A percentile compares a stretch with the other conserved stretches of the same genome.
Evolutionary conservation across 2,329 filamentous ascomycete genomes (phyloP).

Genomic region (Penicillium capsulatum): DNA sequence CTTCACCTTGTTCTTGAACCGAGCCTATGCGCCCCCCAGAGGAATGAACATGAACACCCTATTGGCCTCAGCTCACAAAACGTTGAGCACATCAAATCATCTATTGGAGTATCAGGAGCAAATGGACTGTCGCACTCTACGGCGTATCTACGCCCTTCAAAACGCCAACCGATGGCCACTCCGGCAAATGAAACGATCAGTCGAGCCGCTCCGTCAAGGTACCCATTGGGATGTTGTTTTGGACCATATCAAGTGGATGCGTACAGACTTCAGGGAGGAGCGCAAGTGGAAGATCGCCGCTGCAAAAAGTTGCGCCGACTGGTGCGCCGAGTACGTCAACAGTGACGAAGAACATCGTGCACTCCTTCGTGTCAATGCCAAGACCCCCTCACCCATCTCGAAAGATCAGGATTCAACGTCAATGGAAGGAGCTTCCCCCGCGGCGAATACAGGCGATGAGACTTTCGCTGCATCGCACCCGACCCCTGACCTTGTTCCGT

Average conservation of each 20-base stretch:
- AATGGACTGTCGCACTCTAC: conserved; percentile 80
- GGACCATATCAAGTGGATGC: conserved; percentile 96
- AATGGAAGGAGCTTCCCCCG: conserved; percentile 28
- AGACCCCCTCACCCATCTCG: conserved; percentile 28
- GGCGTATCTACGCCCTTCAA: conserved; percentile 84
- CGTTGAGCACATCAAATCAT: conserved; percentile 78
- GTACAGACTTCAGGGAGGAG: conserved; percentile 91
- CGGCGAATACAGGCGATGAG: conserved; percentile 34
- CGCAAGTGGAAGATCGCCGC: conserved; percentile 85
- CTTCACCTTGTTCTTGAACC: conserved; percentile 60
- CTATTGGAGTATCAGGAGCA: conserved; percentile 78
- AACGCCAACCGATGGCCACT: conserved; percentile 90
- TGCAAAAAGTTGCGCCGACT: conserved; percentile 73
- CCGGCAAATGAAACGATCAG: conserved; percentile 77
- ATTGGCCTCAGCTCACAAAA: conserved; percentile 80
- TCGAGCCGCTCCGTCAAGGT: conserved; percentile 71
- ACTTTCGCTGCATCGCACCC: conserved; percentile 42
- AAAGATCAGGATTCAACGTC: conserved; percentile 27
- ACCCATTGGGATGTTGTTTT: conserved; percentile 84
- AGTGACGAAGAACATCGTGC: conserved; percentile 60
- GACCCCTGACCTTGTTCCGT: conserved; percentile 65
- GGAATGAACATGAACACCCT: conserved; percentile 61
- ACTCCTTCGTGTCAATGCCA: conserved; percentile 61
- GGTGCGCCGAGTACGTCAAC: conserved; percentile 77
- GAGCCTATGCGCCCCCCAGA: conserved; percentile 53